A percentile compares a stretch with the other conserved stretches of the same genome.
phyloP scores from a whole-genome alignment of 169 alveolate genomes.

The Sarcocystis neurona region DNA sequence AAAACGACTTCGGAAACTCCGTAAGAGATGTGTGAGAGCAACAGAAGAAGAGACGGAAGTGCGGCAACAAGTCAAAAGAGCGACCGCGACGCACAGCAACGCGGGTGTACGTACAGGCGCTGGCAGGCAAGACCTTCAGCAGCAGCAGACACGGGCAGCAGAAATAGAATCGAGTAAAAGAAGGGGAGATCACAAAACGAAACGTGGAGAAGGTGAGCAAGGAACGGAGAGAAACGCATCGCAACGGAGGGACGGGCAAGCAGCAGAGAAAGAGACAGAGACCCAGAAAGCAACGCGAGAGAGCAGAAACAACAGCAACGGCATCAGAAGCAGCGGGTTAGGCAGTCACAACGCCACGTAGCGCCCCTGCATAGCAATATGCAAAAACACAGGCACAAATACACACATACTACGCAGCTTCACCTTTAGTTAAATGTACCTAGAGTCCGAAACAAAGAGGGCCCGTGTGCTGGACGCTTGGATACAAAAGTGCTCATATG shows the following conservation, averaged over 20 bases:
- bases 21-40: not conserved
- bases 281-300: not conserved
- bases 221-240: not conserved
- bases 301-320: not conserved
- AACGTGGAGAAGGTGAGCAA: not conserved
- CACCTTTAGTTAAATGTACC: no score
- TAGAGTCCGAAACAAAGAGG: no score
- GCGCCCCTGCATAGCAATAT: not conserved
- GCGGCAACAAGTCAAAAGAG: not conserved
- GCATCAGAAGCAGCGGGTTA: not conserved
- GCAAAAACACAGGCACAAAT: not conserved
- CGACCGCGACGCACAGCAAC: not conserved
- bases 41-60: not conserved
- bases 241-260: not conserved
- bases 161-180: not conserved
- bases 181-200: not conserved
- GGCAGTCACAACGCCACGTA: not conserved
- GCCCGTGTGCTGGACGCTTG: no score
- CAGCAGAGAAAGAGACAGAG: not conserved
- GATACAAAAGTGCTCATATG: no score
- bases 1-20: not conserved
- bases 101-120: no score
- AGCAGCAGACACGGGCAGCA: not conserved
- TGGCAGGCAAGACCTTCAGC: not conserved
- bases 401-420: not conserved